Evolutionary conservation across 2,329 filamentous ascomycete genomes (phyloP).

Genomic region (Fusarium sp.): DNA sequence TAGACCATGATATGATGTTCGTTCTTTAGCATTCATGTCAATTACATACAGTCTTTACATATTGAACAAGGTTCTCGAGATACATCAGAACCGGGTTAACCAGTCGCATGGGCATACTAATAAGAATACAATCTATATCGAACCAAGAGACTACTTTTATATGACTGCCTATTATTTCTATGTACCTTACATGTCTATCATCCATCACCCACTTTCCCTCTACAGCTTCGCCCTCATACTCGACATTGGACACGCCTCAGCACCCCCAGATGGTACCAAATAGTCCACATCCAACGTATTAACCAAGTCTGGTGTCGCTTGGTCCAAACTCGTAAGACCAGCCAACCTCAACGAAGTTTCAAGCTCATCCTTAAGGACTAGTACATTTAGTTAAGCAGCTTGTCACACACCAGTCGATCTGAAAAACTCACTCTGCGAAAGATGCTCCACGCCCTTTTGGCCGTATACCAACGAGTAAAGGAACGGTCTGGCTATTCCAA

Average conservation of each 20-base stretch:
- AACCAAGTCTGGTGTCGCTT: conserved; percentile 42
- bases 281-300: conserved; percentile 48
- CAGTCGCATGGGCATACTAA: neutral
- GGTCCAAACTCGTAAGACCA: conserved; percentile 43
- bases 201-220: neutral
- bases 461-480: conserved; percentile 65
- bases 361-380: conserved; percentile 46
- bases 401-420: rapidly evolving
- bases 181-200: neutral
- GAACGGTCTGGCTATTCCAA: conserved; percentile 63
- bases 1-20: neutral
- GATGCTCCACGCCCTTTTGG: conserved; percentile 63
- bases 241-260: conserved; percentile 9
- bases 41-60: neutral
- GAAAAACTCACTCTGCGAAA: conserved; percentile 63
- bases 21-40: neutral
- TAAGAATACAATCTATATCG: neutral
- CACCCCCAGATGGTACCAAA: conserved; percentile 39
- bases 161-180: neutral
- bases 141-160: neutral
- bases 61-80: neutral
- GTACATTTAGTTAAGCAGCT: neutral
- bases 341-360: conserved; percentile 46
- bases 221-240: conserved; percentile 28
- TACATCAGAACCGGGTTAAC: neutral